These are phyloP conservation scores for Phytophthora macrochlamydospora DNA, from an alignment of 352 stramenopile genomes.

Conservation along the genomic window DNA sequence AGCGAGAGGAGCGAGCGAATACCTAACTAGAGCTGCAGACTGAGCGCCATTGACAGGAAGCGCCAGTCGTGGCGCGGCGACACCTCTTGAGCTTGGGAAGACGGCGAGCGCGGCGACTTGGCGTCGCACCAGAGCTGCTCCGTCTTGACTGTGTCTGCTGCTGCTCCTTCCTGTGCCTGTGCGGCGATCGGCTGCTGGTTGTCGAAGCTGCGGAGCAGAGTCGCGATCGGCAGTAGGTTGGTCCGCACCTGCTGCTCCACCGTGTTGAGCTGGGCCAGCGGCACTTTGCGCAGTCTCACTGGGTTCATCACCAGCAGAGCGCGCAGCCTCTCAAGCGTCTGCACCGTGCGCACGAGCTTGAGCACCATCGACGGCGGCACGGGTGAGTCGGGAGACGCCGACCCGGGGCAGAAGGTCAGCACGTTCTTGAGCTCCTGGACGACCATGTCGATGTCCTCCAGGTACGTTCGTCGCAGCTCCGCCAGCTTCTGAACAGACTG, in stretches of 20 bases:
- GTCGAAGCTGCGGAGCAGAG: slow-evolving; percentile 43
- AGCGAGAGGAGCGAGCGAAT: neutral
- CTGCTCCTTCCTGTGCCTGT: neutral
- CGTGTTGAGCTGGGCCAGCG: slow-evolving; percentile 28
- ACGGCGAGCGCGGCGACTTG: slow-evolving; percentile 36
- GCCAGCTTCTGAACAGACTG: slow-evolving; percentile 26
- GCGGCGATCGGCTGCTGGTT: neutral
- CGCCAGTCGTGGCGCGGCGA: slow-evolving; percentile 28
- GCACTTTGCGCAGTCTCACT: slow-evolving; percentile 24
- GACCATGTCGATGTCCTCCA: slow-evolving; percentile 38
- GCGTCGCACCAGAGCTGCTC: slow-evolving; percentile 19
- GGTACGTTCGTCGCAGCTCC: slow-evolving; percentile 31
- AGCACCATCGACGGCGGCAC: slow-evolving; percentile 25
- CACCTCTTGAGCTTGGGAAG: slow-evolving; percentile 7
- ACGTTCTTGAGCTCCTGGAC: slow-evolving; percentile 37
- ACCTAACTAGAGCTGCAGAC: slow-evolving; percentile 28
- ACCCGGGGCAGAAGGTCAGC: slow-evolving; percentile 29
- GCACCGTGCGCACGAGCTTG: slow-evolving; percentile 40
- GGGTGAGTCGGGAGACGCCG: slow-evolving; percentile 17
- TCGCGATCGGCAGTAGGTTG: slow-evolving; percentile 42
- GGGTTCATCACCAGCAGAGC: slow-evolving; percentile 35
- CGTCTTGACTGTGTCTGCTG: slow-evolving; percentile 15
- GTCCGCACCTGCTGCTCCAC: slow-evolving; percentile 44
- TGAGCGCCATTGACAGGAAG: slow-evolving; percentile 47
- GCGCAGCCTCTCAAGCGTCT: slow-evolving; percentile 44